Percentiles rank a stretch among this genome's conserved stretches.
These are phyloP conservation scores for Mycena belliarum DNA, from an alignment of 768 basidiomycete genomes.

Conservation along the genomic window DNA sequence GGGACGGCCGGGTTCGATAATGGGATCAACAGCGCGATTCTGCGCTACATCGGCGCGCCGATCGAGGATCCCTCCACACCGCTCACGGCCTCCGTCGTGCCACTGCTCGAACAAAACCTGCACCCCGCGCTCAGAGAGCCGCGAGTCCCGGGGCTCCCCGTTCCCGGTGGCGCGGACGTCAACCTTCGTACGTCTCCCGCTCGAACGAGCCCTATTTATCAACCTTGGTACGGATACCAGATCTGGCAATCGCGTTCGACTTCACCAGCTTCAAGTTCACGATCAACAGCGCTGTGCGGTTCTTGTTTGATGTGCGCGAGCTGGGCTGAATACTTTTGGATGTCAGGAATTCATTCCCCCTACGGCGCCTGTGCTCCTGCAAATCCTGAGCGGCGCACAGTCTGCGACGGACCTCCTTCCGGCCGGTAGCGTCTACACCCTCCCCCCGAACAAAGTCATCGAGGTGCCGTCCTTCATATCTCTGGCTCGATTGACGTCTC, in stretches of 20 bases:
- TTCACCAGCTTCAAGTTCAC: constrained; percentile 25
- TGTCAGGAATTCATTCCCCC: constrained; percentile 28
- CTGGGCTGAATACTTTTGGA: too few species aligned
- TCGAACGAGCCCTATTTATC: not conserved
- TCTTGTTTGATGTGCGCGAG: too few species aligned
- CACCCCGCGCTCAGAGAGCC: constrained; percentile 14
- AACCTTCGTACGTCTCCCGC: constrained; percentile 11
- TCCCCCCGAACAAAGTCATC: constrained; percentile 41
- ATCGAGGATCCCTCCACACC: constrained; percentile 29
- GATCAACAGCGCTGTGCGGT: constrained; percentile 30
- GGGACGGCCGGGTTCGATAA: constrained; percentile 27
- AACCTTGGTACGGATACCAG: not conserved
- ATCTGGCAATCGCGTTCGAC: constrained; percentile 23
- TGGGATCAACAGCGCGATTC: constrained; percentile 38
- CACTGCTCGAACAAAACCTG: constrained; percentile 32
- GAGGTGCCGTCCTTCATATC: constrained; percentile 22
- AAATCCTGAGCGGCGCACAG: constrained; percentile 43
- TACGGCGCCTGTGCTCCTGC: constrained; percentile 43
- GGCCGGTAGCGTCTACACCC: constrained; percentile 35
- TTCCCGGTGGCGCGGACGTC: constrained; percentile 29
- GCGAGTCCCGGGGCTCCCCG: constrained; percentile 26
- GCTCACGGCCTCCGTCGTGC: constrained; percentile 9
- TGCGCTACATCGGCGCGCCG: constrained; percentile 39
- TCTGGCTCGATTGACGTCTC: too few species aligned
- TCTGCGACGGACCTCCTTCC: constrained; percentile 33